Conservation (phyloP, 2,329 filamentous ascomycete species). For the Trichophyton rubrum region DNA sequence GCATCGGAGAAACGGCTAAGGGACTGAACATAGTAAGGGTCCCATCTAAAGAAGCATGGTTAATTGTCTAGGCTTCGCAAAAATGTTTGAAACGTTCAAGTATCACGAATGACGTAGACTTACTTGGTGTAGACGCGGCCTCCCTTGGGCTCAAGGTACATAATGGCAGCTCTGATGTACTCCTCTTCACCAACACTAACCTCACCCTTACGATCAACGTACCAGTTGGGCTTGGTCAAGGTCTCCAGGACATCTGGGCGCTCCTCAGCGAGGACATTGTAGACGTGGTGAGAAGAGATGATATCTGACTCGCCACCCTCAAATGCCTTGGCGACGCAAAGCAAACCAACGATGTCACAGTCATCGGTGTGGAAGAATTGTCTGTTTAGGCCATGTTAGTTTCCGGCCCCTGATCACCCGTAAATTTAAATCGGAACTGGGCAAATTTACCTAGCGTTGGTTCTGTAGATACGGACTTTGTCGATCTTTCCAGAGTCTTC, state of each 20-base stretch:
- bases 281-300: conserved; percentile 65
- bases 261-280: conserved; percentile 63
- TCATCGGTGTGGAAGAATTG: conserved; percentile 84
- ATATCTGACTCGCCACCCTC: conserved; percentile 80
- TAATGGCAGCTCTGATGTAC: conserved; percentile 58
- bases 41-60: conserved; percentile 43
- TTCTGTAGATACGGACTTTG: conserved; percentile 80
- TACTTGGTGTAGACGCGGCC: conserved; percentile 62
- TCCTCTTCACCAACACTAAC: conserved; percentile 59
- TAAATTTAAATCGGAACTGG: background rate
- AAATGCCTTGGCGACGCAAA: conserved; percentile 65
- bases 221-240: conserved; percentile 70
- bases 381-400: conserved; percentile 21
- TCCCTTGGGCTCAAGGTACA: conserved; percentile 61
- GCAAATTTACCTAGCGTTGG: conserved; percentile 50
- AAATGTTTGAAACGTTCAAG: background rate
- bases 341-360: conserved; percentile 66
- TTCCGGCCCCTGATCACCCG: background rate
- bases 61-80: conserved; percentile 12
- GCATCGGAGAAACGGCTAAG: conserved; percentile 60
- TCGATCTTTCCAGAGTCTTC: conserved; percentile 72
- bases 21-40: conserved; percentile 75
- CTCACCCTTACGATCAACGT: conserved; percentile 86
- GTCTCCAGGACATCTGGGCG: conserved; percentile 66
- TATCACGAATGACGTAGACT: conserved; percentile 11